These are phyloP conservation scores for Sicyos baderoa DNA, from an alignment of 306 rosid species.

Conservation along the genomic window DNA sequence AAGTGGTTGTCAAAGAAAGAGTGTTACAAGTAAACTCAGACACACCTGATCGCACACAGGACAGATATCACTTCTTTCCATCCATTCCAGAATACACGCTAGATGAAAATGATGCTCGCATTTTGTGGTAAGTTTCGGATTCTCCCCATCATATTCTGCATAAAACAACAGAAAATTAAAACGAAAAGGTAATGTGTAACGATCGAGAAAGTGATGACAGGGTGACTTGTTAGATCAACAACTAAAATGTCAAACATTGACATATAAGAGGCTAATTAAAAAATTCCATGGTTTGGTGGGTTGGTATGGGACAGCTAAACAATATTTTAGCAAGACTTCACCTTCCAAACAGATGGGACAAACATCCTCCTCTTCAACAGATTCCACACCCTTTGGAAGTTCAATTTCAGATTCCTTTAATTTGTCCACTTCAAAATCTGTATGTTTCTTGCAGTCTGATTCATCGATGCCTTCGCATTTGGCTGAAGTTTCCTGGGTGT, in stretches of 20 bases:
- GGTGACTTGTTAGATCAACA: conserved; percentile 4
- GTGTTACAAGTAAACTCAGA: conserved; percentile 15
- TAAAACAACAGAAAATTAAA: background rate
- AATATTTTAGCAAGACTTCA: conserved; percentile 20
- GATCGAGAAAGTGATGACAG: background rate
- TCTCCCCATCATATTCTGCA: conserved; percentile 71
- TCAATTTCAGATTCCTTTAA: conserved; percentile 55
- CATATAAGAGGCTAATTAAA: background rate
- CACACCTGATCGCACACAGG: conserved; percentile 89
- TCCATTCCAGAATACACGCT: conserved; percentile 96
- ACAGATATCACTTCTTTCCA: conserved; percentile 88
- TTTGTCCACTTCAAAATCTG: conserved; percentile 32
- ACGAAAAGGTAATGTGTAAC: background rate
- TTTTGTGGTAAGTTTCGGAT: conserved; percentile 62
- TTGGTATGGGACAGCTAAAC: conserved; percentile 32
- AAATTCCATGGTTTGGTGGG: conserved; percentile 4
- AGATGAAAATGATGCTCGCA: conserved; percentile 95
- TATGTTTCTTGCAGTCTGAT: conserved; percentile 44
- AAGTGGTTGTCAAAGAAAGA: background rate
- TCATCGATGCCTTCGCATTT: conserved; percentile 54
- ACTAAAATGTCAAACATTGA: conserved; percentile 10
- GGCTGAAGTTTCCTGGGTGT: conserved; percentile 33
- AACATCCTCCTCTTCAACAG: conserved; percentile 66
- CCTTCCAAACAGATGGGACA: conserved; percentile 99
- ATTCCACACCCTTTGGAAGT: conserved; percentile 46